Conservation (phyloP, 176 grass and related monocot genomes). For the Tuctoria greenei region DNA sequence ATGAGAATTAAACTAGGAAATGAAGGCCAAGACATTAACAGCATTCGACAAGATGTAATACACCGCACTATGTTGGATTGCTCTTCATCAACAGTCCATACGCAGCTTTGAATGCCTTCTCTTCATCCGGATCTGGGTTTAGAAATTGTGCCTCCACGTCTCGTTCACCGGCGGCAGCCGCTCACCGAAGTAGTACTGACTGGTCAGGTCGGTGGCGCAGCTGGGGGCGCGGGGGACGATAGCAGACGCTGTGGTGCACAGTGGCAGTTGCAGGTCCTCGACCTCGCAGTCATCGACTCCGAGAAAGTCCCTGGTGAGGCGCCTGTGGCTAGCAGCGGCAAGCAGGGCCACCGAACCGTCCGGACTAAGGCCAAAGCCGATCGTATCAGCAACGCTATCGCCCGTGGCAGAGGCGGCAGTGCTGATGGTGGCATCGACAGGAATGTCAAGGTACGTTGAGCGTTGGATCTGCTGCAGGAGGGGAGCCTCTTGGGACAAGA, state of each 20-base stretch:
- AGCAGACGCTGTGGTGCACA: slow-evolving; percentile 8
- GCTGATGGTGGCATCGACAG: not conserved
- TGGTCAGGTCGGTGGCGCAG: slow-evolving; percentile 49
- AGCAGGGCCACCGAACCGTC: slow-evolving; percentile 45
- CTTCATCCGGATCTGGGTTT: not conserved
- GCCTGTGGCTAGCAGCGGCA: slow-evolving; percentile 8
- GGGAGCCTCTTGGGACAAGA: slow-evolving; percentile 46
- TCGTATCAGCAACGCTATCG: not conserved
- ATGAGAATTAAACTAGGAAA: slow-evolving; percentile 11
- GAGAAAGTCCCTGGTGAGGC: slow-evolving; percentile 85
- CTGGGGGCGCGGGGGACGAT: slow-evolving; percentile 24
- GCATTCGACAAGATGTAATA: not conserved
- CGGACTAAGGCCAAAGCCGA: slow-evolving; percentile 35
- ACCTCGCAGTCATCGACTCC: slow-evolving; percentile 48
- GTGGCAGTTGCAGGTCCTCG: slow-evolving; percentile 51
- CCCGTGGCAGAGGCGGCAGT: not conserved
- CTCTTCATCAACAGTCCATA: slow-evolving; percentile 6
- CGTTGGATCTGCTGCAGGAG: slow-evolving; percentile 24
- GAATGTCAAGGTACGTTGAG: slow-evolving; percentile 39
- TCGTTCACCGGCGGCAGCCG: slow-evolving; percentile 49
- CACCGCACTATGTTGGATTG: not conserved
- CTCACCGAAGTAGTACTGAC: slow-evolving; percentile 38
- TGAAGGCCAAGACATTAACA: slow-evolving; percentile 3
- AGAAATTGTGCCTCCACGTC: slow-evolving; percentile 51
- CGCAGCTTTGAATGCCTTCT: slow-evolving; percentile 14